A percentile compares a stretch with the other conserved stretches of the same genome.
Evolutionary conservation across 345 rosid species (phyloP).

Genomic region (Litchi chinensis): DNA sequence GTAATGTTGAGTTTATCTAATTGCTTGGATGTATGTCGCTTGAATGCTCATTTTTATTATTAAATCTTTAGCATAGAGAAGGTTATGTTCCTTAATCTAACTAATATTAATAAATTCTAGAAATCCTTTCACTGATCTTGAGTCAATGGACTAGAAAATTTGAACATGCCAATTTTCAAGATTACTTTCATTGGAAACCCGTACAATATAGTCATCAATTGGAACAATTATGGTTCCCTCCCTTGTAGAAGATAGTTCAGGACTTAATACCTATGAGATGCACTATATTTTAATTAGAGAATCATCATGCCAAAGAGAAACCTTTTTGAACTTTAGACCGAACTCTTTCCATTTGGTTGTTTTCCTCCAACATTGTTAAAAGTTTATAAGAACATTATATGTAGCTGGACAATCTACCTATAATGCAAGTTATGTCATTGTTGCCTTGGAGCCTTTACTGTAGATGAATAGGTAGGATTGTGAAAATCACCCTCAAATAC

Average conservation of each 20-base stretch:
- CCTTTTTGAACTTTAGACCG: conserved; percentile 55
- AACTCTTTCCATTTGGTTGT: conserved; percentile 78
- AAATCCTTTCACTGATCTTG: conserved; percentile 80
- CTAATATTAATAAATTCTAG: conserved; percentile 40
- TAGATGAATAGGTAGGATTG: conserved; percentile 74
- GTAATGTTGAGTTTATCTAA: conserved; percentile 93
- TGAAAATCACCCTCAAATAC: conserved; percentile 75
- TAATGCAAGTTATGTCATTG: conserved; percentile 97
- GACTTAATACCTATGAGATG: conserved; percentile 88
- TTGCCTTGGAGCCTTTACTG: conserved; percentile 78
- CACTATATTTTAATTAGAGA: conserved; percentile 75
- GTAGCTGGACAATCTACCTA: conserved; percentile 89
- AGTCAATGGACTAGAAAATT: conserved; percentile 83
- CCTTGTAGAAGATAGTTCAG: conserved; percentile 29
- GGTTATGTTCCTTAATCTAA: conserved; percentile 67
- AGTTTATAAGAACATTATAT: conserved; percentile 89
- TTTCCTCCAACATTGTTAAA: conserved; percentile 93
- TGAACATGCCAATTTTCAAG: conserved; percentile 83
- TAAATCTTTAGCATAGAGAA: conserved; percentile 58
- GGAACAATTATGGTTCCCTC: conserved; percentile 54
- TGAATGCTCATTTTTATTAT: conserved; percentile 95
- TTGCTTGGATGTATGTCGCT: conserved; percentile 89
- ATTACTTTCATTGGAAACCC: conserved; percentile 55
- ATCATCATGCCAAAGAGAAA: conserved; percentile 76
- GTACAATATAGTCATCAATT: conserved; percentile 45